These are phyloP conservation scores for Saturnispora galanensis DNA, from an alignment of 805 yeast species.

Conservation along the genomic window DNA sequence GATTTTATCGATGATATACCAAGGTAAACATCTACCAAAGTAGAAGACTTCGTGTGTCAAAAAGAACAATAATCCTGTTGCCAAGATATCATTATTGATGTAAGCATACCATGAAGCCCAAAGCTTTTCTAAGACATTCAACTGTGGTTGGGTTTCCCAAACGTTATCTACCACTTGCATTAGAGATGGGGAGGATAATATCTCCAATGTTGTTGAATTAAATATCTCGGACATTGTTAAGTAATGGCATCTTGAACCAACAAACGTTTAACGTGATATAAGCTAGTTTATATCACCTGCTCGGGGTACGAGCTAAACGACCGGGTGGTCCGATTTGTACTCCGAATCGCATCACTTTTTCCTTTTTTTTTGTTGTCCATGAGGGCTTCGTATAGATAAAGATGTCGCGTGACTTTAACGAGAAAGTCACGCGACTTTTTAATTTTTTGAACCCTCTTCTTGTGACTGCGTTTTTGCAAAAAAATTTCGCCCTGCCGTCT, in stretches of 20 bases:
- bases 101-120: conserved; percentile 51
- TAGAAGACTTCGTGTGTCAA: conserved; percentile 46
- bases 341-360: not conserved
- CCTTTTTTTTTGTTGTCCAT: not conserved
- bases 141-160: conserved; percentile 31
- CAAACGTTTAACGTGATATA: too few relatives aligned
- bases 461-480: not conserved
- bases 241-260: not conserved
- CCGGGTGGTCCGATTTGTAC: conserved; percentile 4
- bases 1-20: conserved; percentile 45
- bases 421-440: not conserved
- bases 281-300: too few relatives aligned
- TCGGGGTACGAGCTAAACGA: conserved; percentile 5
- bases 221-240: conserved; percentile 25
- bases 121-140: conserved; percentile 34
- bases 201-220: conserved; percentile 22
- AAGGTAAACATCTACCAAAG: conserved; percentile 50
- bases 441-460: not conserved
- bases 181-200: conserved; percentile 22
- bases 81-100: conserved; percentile 44
- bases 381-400: not conserved
- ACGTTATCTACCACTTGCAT: conserved; percentile 29
- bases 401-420: not conserved
- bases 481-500: not conserved
- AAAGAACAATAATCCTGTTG: conserved; percentile 49